Conservation (phyloP, 257 asterid genomes). For the Scutellaria minor region DNA sequence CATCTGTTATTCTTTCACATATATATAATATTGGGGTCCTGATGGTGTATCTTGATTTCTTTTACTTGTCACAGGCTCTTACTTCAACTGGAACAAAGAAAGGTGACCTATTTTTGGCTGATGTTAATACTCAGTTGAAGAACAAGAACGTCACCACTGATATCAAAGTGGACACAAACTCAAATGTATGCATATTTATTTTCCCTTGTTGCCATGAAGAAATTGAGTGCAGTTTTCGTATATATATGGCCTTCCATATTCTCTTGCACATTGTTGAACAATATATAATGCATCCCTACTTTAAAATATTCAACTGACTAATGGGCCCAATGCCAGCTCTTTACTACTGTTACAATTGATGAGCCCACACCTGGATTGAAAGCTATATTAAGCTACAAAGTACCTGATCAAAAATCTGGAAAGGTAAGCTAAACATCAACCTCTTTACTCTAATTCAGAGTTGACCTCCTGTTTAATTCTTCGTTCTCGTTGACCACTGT, state of each 20-base stretch:
- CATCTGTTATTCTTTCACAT: background rate
- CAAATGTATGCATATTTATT: slow-evolving; percentile 46
- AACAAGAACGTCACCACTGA: slow-evolving; percentile 66
- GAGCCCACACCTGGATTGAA: slow-evolving; percentile 68
- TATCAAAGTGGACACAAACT: slow-evolving; percentile 63
- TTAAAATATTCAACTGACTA: slow-evolving; percentile 19
- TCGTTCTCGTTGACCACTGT: slow-evolving; percentile 29
- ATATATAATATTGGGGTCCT: background rate
- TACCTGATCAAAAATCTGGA: slow-evolving; percentile 74
- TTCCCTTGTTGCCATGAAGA: background rate
- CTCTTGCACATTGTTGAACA: background rate
- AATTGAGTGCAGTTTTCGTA: background rate
- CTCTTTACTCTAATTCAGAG: background rate
- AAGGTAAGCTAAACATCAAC: slow-evolving; percentile 45
- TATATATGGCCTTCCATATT: background rate
- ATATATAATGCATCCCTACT: background rate
- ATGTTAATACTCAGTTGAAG: slow-evolving; percentile 66
- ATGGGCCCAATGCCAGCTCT: slow-evolving; percentile 45
- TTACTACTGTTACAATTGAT: slow-evolving; percentile 54
- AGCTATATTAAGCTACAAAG: slow-evolving; percentile 55
- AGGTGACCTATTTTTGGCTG: slow-evolving; percentile 69
- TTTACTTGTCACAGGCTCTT: slow-evolving; percentile 47
- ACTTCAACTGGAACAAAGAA: slow-evolving; percentile 65
- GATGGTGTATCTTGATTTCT: background rate
- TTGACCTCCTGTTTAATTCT: slow-evolving; percentile 14